Percentiles rank a stretch among this genome's conserved stretches.
These are phyloP conservation scores for Limnomonas spitsbergensis DNA, from an alignment of 139 green algal species.

Conservation along the genomic window DNA sequence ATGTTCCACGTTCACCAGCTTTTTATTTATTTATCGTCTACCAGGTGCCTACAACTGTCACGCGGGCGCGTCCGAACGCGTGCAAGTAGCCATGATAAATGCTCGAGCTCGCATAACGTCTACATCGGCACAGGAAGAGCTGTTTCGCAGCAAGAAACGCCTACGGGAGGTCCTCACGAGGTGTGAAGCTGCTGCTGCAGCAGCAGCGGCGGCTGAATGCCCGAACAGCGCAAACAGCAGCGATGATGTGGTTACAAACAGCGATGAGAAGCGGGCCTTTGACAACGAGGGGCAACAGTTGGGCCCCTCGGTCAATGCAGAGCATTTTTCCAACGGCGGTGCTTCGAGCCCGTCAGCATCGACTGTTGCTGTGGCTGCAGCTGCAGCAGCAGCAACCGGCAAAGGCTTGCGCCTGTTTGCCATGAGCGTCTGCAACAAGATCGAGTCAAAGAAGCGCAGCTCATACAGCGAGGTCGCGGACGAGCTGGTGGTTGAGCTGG, in stretches of 20 bases:
- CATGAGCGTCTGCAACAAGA: constrained; percentile 17
- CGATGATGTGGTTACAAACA: neutral
- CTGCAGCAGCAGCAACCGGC: neutral
- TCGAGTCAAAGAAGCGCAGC: constrained; percentile 46
- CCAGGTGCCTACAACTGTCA: too few relatives aligned
- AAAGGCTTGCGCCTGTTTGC: constrained; percentile 11
- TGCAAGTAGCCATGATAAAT: neutral
- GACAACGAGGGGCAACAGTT: too few relatives aligned
- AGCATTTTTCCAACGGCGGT: too few relatives aligned
- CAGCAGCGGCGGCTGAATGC: neutral
- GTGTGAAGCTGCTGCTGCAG: too few relatives aligned
- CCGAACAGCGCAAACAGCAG: neutral
- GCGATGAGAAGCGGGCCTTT: too few relatives aligned
- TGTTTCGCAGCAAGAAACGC: neutral
- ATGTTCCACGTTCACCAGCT: too few relatives aligned
- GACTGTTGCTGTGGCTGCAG: too few relatives aligned
- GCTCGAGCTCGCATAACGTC: neutral
- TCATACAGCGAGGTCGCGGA: constrained; percentile 96
- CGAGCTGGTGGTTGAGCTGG: constrained; percentile 76
- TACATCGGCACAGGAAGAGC: neutral
- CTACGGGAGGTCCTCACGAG: neutral
- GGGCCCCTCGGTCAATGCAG: too few relatives aligned
- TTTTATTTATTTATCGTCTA: too few relatives aligned
- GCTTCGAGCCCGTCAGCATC: too few relatives aligned
- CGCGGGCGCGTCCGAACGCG: too few relatives aligned